Base-by-base conservation (phyloP, 495 filamentous ascomycete species). In the Aspergillus mulundensis region DNA sequence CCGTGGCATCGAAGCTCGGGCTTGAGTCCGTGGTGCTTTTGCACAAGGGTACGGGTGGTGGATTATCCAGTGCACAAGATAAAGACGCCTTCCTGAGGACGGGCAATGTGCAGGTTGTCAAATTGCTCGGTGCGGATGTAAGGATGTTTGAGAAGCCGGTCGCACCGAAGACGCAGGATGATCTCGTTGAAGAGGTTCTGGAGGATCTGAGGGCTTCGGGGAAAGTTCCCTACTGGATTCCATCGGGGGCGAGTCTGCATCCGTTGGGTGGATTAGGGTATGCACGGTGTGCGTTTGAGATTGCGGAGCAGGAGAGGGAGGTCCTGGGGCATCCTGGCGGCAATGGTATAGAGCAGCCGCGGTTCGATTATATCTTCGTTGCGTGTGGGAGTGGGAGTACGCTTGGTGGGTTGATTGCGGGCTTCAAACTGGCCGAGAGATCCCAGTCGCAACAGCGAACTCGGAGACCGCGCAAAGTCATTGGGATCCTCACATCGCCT, bases 301-400 rank as follows among this genome's bases (percentile, higher is more conserved):
- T 76, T 34, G 64, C 48, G 19, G 58, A 18, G 25, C 73, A 76
- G 56, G 73, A 76, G 43, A 21, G 38, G 24, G 56, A 56, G 34
- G 2, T 38, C 23, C 47, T 50, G 7, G 15, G n/a, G 3, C 1
- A 15, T 40, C 14, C 8, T 14, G 41, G 41, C 10, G 11, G 20
- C 24, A 8, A 19, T 25, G 43, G 12, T 0, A 62, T 64, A 0
- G 56, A 18, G 12, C 15, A 40, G 15, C 38, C 38, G 14, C 38
- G 54, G 15, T 73, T 73, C 44, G 73, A 75, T 57, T 66, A 66
- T 36, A 50, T 76, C 11, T 73, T 76, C 53, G 73, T 73, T 11
- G 70, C 70, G 1, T 69, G 67, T 46, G 71, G 71, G 21, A 74
- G 71, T 57, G 73, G 71, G 24, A 72, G 69, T 61, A 75, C 71